Conservation (phyloP, 148 eudicot genomes). For the Chenopodium album region DNA sequence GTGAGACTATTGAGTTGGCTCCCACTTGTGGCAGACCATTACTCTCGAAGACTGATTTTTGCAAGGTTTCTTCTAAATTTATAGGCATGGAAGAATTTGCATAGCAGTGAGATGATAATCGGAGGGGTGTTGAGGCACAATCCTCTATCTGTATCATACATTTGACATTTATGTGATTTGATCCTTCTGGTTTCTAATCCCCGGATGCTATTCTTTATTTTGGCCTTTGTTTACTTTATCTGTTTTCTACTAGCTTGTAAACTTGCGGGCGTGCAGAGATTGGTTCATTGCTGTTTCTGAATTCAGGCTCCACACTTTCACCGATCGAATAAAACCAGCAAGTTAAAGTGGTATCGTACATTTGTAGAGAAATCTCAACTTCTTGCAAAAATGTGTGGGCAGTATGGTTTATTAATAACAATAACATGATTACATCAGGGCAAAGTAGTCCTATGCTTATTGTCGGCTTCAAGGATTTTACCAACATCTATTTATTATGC, state of each 20-base stretch:
- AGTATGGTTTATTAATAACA: no score
- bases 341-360: no score
- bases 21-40: background rate
- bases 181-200: background rate
- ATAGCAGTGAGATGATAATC: background rate
- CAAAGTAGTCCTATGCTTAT: no score
- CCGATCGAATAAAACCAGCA: no score
- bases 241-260: background rate
- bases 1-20: conserved; percentile 20
- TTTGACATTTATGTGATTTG: background rate
- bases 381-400: no score
- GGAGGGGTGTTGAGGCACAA: background rate
- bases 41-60: conserved; percentile 1
- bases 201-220: background rate
- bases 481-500: no score
- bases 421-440: no score
- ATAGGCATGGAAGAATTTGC: conserved; percentile 8
- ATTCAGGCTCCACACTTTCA: background rate
- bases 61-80: background rate
- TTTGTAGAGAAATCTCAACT: no score
- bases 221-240: background rate
- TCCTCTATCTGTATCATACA: background rate
- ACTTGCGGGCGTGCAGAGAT: background rate
- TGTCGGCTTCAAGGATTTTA: no score
- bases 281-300: background rate